A percentile compares a stretch with the other conserved stretches of the same genome.
These are phyloP conservation scores for Lepidopterella palustris DNA, from an alignment of 495 filamentous ascomycete genomes.

Conservation along the genomic window DNA sequence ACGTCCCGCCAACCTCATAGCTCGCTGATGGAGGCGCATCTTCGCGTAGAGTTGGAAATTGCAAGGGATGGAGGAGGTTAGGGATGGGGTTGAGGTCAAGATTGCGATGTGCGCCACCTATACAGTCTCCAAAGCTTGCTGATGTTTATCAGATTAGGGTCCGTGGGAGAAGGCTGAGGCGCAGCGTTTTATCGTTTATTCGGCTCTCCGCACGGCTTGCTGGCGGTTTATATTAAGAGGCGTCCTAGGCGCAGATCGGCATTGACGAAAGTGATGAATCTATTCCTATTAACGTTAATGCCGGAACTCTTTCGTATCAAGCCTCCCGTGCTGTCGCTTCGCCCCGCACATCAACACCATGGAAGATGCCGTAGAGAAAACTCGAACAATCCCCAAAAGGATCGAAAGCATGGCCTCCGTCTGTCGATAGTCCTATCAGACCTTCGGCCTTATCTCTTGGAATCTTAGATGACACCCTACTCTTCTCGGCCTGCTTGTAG, in stretches of 20 bases:
- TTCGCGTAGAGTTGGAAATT: background rate
- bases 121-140: background rate
- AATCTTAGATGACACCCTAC: too few species aligned
- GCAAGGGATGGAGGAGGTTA: slow-evolving; percentile 4
- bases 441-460: too few species aligned
- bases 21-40: background rate
- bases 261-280: background rate
- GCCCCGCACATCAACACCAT: too few species aligned
- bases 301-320: background rate
- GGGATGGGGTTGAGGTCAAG: slow-evolving; percentile 1
- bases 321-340: too few species aligned
- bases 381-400: too few species aligned
- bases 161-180: background rate
- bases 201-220: background rate
- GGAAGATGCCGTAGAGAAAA: too few species aligned
- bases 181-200: background rate
- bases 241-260: background rate
- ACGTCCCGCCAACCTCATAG: background rate
- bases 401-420: too few species aligned
- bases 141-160: background rate
- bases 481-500: too few species aligned
- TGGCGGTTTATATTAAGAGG: background rate
- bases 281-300: background rate
- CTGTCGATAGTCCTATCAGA: too few species aligned
- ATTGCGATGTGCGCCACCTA: background rate